Evolutionary conservation across 2,329 filamentous ascomycete species (phyloP).

Genomic region (Didymella sp.): DNA sequence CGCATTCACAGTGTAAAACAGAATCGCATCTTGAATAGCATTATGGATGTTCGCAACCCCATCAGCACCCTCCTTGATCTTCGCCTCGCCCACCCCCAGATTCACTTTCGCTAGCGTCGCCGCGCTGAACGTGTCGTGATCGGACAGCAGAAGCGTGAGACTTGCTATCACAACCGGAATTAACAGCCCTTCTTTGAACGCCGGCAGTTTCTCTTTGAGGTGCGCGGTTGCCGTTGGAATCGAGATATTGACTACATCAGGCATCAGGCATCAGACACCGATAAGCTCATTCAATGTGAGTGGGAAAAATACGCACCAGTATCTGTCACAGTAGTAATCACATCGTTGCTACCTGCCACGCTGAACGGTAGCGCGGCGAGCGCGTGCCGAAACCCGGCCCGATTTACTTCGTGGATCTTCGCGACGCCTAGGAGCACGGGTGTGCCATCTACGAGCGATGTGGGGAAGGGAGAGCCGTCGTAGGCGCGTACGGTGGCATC

Average conservation of each 20-base stretch:
- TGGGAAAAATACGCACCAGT: conserved; percentile 14
- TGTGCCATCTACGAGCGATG: conserved; percentile 23
- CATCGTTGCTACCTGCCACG: conserved; percentile 11
- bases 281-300: too few relatives aligned
- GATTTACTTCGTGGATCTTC: conserved; percentile 28
- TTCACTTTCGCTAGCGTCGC: conserved; percentile 20
- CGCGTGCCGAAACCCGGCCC: conserved; percentile 25
- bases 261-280: neutral
- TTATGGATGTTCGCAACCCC: conserved; percentile 28
- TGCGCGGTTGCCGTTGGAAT: conserved; percentile 22
- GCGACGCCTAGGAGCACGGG: conserved; percentile 26
- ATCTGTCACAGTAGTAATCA: conserved; percentile 18
- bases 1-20: conserved; percentile 17
- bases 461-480: conserved; percentile 12
- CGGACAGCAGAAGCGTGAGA: conserved; percentile 21
- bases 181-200: conserved; percentile 22
- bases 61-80: conserved; percentile 18
- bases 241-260: conserved; percentile 19
- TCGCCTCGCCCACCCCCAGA: conserved; percentile 12
- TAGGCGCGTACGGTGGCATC: conserved; percentile 18
- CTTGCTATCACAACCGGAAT: conserved; percentile 22
- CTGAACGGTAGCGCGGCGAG: conserved; percentile 18
- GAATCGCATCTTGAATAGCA: conserved; percentile 24
- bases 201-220: conserved; percentile 20
- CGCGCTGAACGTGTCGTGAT: conserved; percentile 31